Evolutionary conservation across 306 rosid species (phyloP).

Genomic region (Castanospermum australe): DNA sequence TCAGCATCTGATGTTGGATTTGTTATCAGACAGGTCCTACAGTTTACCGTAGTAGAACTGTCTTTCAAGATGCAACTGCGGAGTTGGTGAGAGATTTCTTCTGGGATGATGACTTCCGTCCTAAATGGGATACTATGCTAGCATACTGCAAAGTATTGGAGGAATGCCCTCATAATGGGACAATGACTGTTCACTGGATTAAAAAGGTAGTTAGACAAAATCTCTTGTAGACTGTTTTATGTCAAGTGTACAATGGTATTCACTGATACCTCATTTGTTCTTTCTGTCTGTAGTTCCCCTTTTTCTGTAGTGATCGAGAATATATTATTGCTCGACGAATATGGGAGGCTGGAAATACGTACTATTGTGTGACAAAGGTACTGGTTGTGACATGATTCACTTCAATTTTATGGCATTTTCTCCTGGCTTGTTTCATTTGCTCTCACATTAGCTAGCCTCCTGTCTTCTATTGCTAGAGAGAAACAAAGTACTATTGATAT

Average conservation of each 20-base stretch:
- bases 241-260: background rate
- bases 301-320: conserved; percentile 99
- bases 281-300: conserved; percentile 74
- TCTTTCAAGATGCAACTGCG: conserved; percentile 90
- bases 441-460: background rate
- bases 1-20: conserved; percentile 36
- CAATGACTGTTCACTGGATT: conserved; percentile 86
- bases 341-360: conserved; percentile 91
- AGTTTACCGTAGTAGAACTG: conserved; percentile 83
- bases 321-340: conserved; percentile 93
- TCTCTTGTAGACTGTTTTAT: conserved; percentile 8
- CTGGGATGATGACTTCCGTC: conserved; percentile 98
- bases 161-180: conserved; percentile 79
- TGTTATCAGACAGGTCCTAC: conserved; percentile 79
- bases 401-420: conserved; percentile 15
- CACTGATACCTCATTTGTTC: conserved; percentile 26
- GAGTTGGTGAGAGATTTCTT: conserved; percentile 98
- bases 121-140: conserved; percentile 97
- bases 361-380: conserved; percentile 97
- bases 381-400: background rate
- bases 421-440: conserved; percentile 12
- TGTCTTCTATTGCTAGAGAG: background rate
- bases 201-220: conserved; percentile 70
- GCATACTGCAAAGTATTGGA: conserved; percentile 69
- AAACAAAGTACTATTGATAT: background rate